Conservation (phyloP, 2,329 filamentous ascomycete species). For the Phialophora chinensis region DNA sequence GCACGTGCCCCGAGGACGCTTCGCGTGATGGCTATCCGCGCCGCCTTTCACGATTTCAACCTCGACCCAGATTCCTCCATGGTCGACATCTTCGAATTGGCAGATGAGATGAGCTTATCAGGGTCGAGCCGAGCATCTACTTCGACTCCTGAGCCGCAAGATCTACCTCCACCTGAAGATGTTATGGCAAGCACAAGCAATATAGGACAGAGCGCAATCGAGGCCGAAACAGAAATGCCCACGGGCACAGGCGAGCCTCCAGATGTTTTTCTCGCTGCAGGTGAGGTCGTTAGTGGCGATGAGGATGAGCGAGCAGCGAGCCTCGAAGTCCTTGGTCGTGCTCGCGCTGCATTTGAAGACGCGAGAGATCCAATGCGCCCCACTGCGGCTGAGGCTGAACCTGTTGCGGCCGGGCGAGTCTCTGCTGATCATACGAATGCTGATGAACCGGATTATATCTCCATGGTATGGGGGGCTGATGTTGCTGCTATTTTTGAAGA, state of each 20-base stretch:
- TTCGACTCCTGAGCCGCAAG: constrained; percentile 34
- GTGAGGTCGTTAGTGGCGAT: background rate
- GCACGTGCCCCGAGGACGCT: constrained; percentile 18
- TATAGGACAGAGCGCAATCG: background rate
- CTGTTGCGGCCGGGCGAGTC: background rate
- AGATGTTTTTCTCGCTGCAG: background rate
- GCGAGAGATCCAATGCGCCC: background rate
- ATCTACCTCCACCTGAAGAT: constrained; percentile 12
- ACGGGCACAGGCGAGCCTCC: constrained; percentile 1
- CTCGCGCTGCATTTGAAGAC: background rate
- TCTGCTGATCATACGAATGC: background rate
- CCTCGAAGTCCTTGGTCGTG: background rate
- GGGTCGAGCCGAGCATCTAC: constrained; percentile 26
- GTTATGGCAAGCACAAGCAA: background rate
- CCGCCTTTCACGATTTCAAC: constrained; percentile 30
- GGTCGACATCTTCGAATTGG: constrained; percentile 26
- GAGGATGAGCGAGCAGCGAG: background rate
- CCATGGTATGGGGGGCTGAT: background rate
- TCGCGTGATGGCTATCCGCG: constrained; percentile 27
- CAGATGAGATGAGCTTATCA: constrained; percentile 24
- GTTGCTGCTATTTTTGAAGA: background rate
- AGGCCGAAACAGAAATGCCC: background rate
- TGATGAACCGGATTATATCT: background rate
- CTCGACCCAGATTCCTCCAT: constrained; percentile 28
- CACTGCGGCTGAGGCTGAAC: background rate